Base-by-base conservation (phyloP, 1,284 basidiomycete genomes). In the Tilletia caries region DNA sequence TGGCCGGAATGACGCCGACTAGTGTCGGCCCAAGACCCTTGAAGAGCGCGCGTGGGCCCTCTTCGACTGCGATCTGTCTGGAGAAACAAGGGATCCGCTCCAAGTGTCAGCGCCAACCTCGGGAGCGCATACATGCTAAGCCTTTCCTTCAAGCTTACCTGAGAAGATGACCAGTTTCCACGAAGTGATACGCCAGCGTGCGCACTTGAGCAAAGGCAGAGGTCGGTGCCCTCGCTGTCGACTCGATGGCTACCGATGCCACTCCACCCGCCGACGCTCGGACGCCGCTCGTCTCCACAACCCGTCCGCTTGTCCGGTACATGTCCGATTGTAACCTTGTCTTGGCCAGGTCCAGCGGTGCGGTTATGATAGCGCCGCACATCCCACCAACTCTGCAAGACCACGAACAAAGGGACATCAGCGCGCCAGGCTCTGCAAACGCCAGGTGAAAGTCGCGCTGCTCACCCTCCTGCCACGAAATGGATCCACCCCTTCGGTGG, bases 331-430 rank as follows among this genome's bases (percentile, higher is more conserved):
- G 95, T 12, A 98, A 86, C 3, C 95, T 90, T 33, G 96, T 99
- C 85, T 98, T 98, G 76, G 98, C 95, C 33, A 99, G 93, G 84
- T 99, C 95, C 77, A 98, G 94, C 0, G 95, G 95, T 44, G 93
- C 93, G 0, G 95, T 99, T 10, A 98, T 91, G 75, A 96, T 92
- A 12, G 94, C 94, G 58, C 95, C 96, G 80, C 93, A 93, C 95
- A 98, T 97, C 29, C 95, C 95, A 23, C 95, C 96, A 12, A 95
- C 86, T 34, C 95, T 95, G 75, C 10, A n/a, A 46, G 69, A 73
- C 67, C 48, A 69, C 68, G 23, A 20, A 29, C 58, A 68, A 25
- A 23, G 41, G n/a, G 41, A 50, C 34, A 15, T 44, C 5, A 27
- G 48, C 48, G 25, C n/a, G 29, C 54, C n/a, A 29, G 8, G 54